A percentile compares a stretch with the other conserved stretches of the same genome.
These are phyloP conservation scores for Poronia punctata DNA, from an alignment of 495 filamentous ascomycete genomes.

Conservation along the genomic window DNA sequence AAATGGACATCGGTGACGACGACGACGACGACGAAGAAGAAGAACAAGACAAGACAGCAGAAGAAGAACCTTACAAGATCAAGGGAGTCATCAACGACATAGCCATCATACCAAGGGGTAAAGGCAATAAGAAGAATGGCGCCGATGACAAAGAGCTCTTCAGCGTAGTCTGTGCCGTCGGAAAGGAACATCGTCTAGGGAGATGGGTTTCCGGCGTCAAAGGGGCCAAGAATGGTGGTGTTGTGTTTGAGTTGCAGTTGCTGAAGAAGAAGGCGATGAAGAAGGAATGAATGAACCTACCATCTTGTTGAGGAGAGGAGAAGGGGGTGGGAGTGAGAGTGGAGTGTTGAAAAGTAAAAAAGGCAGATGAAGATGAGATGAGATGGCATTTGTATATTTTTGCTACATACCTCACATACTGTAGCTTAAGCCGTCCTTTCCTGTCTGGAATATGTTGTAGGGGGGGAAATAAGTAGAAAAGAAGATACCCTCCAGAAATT, in stretches of 20 bases:
- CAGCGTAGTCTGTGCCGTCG: constrained; percentile 73
- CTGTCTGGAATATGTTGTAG: too few relatives aligned
- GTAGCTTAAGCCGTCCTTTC: too few relatives aligned
- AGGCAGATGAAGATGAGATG: too few relatives aligned
- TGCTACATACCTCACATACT: too few relatives aligned
- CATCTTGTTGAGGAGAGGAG: too few relatives aligned
- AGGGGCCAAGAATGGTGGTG: constrained; percentile 65
- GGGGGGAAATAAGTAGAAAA: too few relatives aligned
- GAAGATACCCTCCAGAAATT: too few relatives aligned
- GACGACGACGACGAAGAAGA: too few relatives aligned
- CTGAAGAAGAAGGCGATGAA: constrained; percentile 15
- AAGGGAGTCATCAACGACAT: constrained; percentile 83
- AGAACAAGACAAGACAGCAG: neutral
- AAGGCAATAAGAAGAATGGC: constrained; percentile 55
- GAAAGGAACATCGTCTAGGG: constrained; percentile 78
- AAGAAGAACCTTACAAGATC: constrained; percentile 27
- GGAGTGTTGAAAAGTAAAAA: too few relatives aligned
- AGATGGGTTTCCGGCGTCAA: constrained; percentile 56
- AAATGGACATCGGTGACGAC: constrained; percentile 6
- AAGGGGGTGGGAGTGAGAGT: too few relatives aligned
- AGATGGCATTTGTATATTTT: too few relatives aligned
- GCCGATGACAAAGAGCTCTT: constrained; percentile 63
- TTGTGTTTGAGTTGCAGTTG: constrained; percentile 72
- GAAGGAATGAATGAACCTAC: neutral
- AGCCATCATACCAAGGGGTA: constrained; percentile 70